A percentile compares a stretch with the other conserved stretches of the same genome.
These are phyloP conservation scores for Diaporthe nobilis DNA, from an alignment of 2,329 filamentous ascomycete genomes.

Conservation along the genomic window DNA sequence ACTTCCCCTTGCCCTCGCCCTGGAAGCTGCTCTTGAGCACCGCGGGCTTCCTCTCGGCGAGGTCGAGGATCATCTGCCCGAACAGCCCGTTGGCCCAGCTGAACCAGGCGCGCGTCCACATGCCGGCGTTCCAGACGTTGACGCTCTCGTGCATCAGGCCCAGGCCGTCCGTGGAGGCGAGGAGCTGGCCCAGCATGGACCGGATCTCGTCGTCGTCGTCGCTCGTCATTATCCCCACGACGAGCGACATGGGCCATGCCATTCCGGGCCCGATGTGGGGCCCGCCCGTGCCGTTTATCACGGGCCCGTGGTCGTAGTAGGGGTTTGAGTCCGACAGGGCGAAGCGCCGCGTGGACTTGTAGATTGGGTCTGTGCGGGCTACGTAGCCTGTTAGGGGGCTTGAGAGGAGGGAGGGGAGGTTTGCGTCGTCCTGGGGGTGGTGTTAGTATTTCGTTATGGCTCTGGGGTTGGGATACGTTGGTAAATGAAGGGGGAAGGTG, in stretches of 20 bases:
- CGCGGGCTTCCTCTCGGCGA: slow-evolving; percentile 80
- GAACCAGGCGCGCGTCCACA: slow-evolving; percentile 70
- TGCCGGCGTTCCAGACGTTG: slow-evolving; percentile 68
- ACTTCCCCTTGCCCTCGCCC: slow-evolving; percentile 11
- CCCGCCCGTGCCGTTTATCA: slow-evolving; percentile 46
- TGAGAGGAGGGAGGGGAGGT: slow-evolving; percentile 69
- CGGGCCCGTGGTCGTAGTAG: slow-evolving; percentile 59
- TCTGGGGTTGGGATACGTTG: too few species aligned
- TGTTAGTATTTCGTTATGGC: too few species aligned
- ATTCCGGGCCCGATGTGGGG: slow-evolving; percentile 61
- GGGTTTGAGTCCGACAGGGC: slow-evolving; percentile 74
- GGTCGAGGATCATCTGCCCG: slow-evolving; percentile 83
- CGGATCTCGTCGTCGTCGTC: slow-evolving; percentile 74
- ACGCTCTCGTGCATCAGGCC: slow-evolving; percentile 79
- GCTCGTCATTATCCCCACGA: slow-evolving; percentile 77
- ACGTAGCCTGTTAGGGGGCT: slow-evolving; percentile 69
- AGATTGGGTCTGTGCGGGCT: slow-evolving; percentile 64
- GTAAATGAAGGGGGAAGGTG: too few species aligned
- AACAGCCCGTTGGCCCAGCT: slow-evolving; percentile 95
- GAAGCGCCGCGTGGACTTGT: slow-evolving; percentile 78
- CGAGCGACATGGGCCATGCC: slow-evolving; percentile 80
- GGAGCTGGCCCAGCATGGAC: slow-evolving; percentile 63
- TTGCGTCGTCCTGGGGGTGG: slow-evolving; percentile 65
- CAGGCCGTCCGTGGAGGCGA: slow-evolving; percentile 72
- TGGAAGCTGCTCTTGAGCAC: slow-evolving; percentile 66